A percentile compares a stretch with the other conserved stretches of the same genome.
Conservation (phyloP, 192 early-diverging fungal species). For the Coemansia sp. region DNA sequence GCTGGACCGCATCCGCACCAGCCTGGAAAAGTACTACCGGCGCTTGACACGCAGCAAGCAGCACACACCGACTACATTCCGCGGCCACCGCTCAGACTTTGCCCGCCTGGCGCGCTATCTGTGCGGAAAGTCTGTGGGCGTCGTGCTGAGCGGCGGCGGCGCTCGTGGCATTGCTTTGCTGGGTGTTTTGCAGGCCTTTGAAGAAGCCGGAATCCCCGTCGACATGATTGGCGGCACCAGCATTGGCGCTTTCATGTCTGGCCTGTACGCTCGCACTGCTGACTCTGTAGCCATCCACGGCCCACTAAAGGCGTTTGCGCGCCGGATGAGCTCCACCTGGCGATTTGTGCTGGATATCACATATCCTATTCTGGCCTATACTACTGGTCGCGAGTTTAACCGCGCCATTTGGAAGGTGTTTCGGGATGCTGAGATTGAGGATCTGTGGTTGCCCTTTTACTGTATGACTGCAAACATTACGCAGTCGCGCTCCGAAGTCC, state of each 20-base stretch:
- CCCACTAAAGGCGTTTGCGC: conserved; percentile 79
- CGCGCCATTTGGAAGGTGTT: conserved; percentile 96
- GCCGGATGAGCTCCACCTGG: conserved; percentile 80
- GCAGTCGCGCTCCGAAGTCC: conserved; percentile 88
- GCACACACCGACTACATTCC: conserved; percentile 43
- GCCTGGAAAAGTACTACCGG: conserved; percentile 68
- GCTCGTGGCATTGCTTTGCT: conserved; percentile 93
- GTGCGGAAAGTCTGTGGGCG: conserved; percentile 85
- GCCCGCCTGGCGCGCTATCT: conserved; percentile 86
- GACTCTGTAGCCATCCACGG: conserved; percentile 89
- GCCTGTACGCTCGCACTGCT: conserved; percentile 85
- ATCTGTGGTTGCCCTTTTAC: conserved; percentile 97
- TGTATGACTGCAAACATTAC: conserved; percentile 96
- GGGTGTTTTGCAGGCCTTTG: conserved; percentile 88
- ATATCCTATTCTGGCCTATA: conserved; percentile 89
- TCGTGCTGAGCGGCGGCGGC: conserved; percentile 96
- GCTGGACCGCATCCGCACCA: conserved; percentile 63
- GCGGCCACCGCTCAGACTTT: conserved; percentile 60
- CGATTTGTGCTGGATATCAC: conserved; percentile 90
- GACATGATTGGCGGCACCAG: conserved; percentile 98
- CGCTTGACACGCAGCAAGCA: conserved; percentile 38
- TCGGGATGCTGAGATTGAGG: conserved; percentile 90
- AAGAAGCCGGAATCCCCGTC: conserved; percentile 96
- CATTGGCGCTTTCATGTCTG: conserved; percentile 95
- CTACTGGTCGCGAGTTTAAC: conserved; percentile 95